Evolutionary conservation across 1,139 yeast genomes (phyloP), one percentile per base, ranked within the genome.

Genomic region (Candida glucosophila): DNA sequence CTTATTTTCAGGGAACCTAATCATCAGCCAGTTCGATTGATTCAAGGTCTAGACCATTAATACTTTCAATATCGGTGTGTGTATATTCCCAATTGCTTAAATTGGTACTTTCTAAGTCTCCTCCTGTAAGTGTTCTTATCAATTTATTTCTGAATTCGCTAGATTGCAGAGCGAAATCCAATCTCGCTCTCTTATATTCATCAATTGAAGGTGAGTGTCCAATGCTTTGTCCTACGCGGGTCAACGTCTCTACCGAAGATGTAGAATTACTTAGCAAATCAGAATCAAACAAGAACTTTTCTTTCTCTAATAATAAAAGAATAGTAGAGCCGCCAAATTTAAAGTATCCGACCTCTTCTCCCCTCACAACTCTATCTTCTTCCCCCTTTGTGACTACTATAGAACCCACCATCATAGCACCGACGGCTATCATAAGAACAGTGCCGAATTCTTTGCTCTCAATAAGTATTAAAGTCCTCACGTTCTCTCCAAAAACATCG

Each of bases 341-440:
- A 62, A 90, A 90, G 45, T 83, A 88, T 0, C 98, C 98, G 22
- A 90, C 55, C 44, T 90, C 97, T 23, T 82, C 92, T 5, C 90
- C 82, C 28, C 90, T 63, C 10, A 54, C 43, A 5, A 88, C 65
- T 1, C 31, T 25, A 21, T 75, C 74, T 3, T 83, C 85, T 23
- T 66, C 71, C 26, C 66, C 45, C n/a, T 75, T 77, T 0, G 90
- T 77, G 19, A 88, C 52, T 0, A 85, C 69, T 3, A 78, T 86
- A 2, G 95, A 80, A 0, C 97, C 97, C 4, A 90, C 98, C 96
- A 90, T 86, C 97, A 90, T 90, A 1, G 98, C 98, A 14, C 98
- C 98, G 6, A 90, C 85, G 5, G 93, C 76, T 14, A 85, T 72
- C 55, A 83, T 67, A 37, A 82, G 61, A 11, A 90, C 81, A 0